Evolutionary conservation across 768 basidiomycete species (phyloP), one percentile per base, ranked within the genome.

Genomic region (Podaxis sp.): DNA sequence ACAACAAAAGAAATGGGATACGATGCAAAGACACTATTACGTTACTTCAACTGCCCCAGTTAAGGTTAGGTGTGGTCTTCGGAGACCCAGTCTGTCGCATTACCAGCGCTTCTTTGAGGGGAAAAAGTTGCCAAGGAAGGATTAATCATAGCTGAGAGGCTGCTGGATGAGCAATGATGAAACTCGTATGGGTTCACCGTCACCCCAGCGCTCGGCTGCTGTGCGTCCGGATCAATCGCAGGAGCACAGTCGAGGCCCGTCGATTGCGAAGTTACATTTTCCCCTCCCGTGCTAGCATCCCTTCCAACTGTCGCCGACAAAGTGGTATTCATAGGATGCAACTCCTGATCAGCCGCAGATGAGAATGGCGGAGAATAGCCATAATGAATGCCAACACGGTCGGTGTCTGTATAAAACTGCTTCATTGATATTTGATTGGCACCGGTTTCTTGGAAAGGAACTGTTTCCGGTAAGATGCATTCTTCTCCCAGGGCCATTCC

Each of bases 121-220:
- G 21, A 44, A 16, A 23, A 32, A 36, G n/a, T 14, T 6, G 40
- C 23, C 37, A 40, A 42, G 9, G 47, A 13, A 40, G 57, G 57
- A 47, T 59, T 59, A 11, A 59, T 59, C 57, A 59, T 59, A 23
- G 57, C 57, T 3, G 57, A 59, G 13, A 59, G 57, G 37, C 57
- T 59, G 38, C 57, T 59, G 27, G 57, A 59, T 1, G 48, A 51
- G 16, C 5, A 27, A 18, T 32, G 57, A 32, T 59, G 35, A 21
- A 59, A 59, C 16, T 51, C 47, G n/a, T 32, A 37, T 37, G 21
- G 14, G 6, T 36, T 28, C 37, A 32, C 6, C 13, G 21, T 28
- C 57, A 27, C 9, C 9, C 36, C 48, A 18, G 21, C 25, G 27
- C 21, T 4, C 16, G 11, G 18, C 6, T 23, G 23, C n/a, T 25